Evolutionary conservation across 768 basidiomycete genomes (phyloP).

Genomic region (Tricholoma hemisulphureum): DNA sequence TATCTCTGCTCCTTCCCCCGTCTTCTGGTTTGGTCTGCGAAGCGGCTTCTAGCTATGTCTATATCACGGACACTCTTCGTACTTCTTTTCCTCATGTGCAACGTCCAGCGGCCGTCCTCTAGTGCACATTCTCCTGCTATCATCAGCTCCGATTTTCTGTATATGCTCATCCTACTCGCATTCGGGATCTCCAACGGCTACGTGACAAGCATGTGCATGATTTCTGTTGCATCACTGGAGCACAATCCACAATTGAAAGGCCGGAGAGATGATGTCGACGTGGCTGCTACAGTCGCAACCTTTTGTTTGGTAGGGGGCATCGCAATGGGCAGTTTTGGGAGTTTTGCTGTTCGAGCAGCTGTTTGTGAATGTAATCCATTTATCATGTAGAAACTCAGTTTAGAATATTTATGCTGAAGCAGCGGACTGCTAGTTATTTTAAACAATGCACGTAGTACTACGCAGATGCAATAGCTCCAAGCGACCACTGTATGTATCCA

Average conservation of each 20-base stretch:
- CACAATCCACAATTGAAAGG: conserved; percentile 75
- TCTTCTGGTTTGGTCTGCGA: conserved; percentile 68
- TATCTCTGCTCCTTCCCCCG: conserved; percentile 63
- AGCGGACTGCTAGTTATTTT: background rate
- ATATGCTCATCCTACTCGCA: conserved; percentile 66
- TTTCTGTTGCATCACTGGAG: conserved; percentile 76
- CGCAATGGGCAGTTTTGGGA: conserved; percentile 69
- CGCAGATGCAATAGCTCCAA: background rate
- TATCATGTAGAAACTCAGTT: conserved; percentile 11
- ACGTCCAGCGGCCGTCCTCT: conserved; percentile 55
- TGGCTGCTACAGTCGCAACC: conserved; percentile 77
- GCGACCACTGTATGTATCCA: background rate
- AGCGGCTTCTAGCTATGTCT: conserved; percentile 60
- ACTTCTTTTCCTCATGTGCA: conserved; percentile 87
- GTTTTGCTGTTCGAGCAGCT: conserved; percentile 73
- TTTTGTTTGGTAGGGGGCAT: conserved; percentile 80
- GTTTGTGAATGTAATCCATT: conserved; percentile 81
- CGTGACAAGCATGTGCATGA: conserved; percentile 74
- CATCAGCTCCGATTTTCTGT: conserved; percentile 75
- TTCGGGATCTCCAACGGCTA: conserved; percentile 87
- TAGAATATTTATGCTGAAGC: background rate
- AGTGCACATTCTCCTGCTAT: conserved; percentile 38
- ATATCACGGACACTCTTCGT: conserved; percentile 77
- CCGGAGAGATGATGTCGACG: conserved; percentile 74
- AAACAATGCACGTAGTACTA: background rate